Base-by-base conservation (phyloP, 192 early-diverging fungal genomes). In the Piromyces finnis region DNA sequence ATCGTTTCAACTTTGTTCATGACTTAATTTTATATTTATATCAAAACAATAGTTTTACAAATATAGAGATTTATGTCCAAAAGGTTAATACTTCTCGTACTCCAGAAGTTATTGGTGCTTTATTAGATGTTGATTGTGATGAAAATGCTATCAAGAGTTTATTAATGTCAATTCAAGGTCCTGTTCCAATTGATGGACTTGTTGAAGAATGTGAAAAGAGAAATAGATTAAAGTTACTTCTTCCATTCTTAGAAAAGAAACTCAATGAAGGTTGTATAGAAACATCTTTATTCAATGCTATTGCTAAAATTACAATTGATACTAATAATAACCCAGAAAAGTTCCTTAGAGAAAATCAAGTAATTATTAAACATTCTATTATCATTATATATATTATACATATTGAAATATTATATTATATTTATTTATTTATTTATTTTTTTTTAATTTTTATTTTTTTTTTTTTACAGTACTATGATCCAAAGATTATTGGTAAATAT, bases 241-340 rank as follows among this genome's bases (percentile, higher is more conserved):
- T 96, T 78, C 96, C 95, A 59, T 99, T 96, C 95, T 88, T 99
- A 35, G 96, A 99, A 85, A 87, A 87, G 81, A 92, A 93, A 85
- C 91, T 93, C 41, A 92, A 92, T 85, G 95, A 95, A 82, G 95
- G 95, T 11, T 93, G 91, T 82, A 88, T 90, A 81, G 98, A 99
- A 83, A 84, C 92, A 11, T 93, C 92, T n/a, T 90, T 99, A 16
- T 97, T 94, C 88, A 99, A 99, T 83, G 96, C 98, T 16, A 86
- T 99, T 77, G 98, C 95, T 81, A 99, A 98, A 89, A 98, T 99
- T 80, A 98, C 97, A 85, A 98, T 99, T 82, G 98, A 99, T 85
- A 98, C 94, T 85, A 99, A 98, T 92, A 97, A 95, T 84, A 97
- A 98, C 79, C 94, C 98, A 16, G 98, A 99, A 84, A 88, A 90